A percentile compares a stretch with the other conserved stretches of the same genome.
Evolutionary conservation across 352 stramenopile genomes (phyloP).

Genomic region (Pythium monospermum): DNA sequence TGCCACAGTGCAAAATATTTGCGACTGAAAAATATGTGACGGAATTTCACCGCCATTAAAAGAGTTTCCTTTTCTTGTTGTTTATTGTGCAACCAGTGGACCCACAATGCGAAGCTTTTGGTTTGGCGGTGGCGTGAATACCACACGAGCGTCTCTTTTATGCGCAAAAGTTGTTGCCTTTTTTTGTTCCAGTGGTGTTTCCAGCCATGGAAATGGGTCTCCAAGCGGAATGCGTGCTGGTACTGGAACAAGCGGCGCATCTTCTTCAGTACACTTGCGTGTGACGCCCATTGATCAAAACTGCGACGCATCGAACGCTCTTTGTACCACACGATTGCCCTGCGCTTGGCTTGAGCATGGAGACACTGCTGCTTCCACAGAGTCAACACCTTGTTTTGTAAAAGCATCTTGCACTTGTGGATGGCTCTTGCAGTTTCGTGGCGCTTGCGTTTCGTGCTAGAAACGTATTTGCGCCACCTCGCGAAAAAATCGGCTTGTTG

Average conservation of each 20-base stretch:
- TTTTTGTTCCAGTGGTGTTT: slow-evolving; percentile 25
- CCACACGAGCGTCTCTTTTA: slow-evolving; percentile 27
- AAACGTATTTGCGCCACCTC: slow-evolving; percentile 9
- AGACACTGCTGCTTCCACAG: neutral
- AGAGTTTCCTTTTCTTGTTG: slow-evolving; percentile 27
- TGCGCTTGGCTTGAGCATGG: neutral
- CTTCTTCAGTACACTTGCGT: slow-evolving; percentile 23
- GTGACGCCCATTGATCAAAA: slow-evolving; percentile 4
- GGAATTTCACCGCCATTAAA: slow-evolving; percentile 28
- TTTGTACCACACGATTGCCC: neutral
- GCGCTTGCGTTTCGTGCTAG: slow-evolving; percentile 3
- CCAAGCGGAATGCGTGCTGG: slow-evolving; percentile 28
- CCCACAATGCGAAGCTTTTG: slow-evolving; percentile 38
- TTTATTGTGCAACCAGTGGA: slow-evolving; percentile 12
- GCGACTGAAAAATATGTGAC: slow-evolving; percentile 28
- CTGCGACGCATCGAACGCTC: neutral
- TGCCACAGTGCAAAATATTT: slow-evolving; percentile 37
- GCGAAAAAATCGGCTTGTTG: slow-evolving; percentile 10
- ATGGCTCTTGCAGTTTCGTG: neutral
- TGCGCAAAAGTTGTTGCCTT: slow-evolving; percentile 23
- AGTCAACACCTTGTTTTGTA: neutral
- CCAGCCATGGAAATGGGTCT: slow-evolving; percentile 47
- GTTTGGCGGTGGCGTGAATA: slow-evolving; percentile 19
- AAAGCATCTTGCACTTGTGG: neutral
- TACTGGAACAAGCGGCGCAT: slow-evolving; percentile 33